Evolutionary conservation across 2,329 filamentous ascomycete genomes (phyloP).

Genomic region (Fusarium torreyae): DNA sequence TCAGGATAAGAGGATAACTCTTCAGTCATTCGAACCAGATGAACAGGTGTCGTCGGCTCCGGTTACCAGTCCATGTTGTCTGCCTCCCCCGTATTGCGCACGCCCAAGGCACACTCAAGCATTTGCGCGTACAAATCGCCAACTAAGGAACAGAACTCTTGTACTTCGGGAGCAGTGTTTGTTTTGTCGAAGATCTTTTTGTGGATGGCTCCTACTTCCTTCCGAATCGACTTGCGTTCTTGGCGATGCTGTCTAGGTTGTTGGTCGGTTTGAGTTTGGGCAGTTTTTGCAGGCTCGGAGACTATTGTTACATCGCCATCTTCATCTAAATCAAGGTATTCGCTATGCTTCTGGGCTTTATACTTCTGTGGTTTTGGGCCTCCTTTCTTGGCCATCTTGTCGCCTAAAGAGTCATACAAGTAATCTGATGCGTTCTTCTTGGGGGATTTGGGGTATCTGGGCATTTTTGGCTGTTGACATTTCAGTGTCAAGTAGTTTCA

Average conservation of each 20-base stretch:
- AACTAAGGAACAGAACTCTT: conserved; percentile 16
- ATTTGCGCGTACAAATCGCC: conserved; percentile 14
- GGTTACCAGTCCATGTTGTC: conserved; percentile 42
- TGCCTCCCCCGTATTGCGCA: not conserved
- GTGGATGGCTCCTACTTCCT: not conserved
- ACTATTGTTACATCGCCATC: conserved; percentile 8
- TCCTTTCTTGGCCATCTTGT: no score
- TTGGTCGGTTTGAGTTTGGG: not conserved
- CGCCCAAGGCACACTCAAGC: conserved; percentile 14
- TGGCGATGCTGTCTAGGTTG: not conserved
- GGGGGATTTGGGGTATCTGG: not conserved
- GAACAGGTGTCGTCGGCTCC: conserved; percentile 28
- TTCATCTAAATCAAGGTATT: not conserved
- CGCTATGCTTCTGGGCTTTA: not conserved
- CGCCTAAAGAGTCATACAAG: no score
- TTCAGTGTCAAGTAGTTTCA: not conserved
- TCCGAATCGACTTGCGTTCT: not conserved
- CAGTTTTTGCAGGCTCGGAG: not conserved
- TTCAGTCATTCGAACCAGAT: conserved; percentile 19
- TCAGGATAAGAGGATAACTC: conserved; percentile 32
- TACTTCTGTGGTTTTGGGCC: not conserved
- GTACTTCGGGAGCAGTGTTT: not conserved
- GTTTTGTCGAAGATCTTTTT: not conserved
- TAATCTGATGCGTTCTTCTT: not conserved
- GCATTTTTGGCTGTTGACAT: not conserved